Evolutionary conservation across 805 yeast species (phyloP).

Genomic region (Barnettozyma salicaria): DNA sequence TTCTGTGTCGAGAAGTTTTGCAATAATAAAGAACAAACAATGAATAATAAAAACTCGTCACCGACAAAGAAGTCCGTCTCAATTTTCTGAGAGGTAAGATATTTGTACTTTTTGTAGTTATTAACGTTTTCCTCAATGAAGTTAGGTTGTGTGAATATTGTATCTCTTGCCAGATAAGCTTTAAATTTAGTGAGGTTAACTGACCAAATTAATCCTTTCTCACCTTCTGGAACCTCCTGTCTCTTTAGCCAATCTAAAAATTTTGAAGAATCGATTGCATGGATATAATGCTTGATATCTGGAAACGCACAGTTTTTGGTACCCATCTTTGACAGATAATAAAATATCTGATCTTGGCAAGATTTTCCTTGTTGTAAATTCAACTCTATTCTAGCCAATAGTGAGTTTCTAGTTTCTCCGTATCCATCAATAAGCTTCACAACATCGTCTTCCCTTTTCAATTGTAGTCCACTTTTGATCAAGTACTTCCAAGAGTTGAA

Average conservation of each 20-base stretch:
- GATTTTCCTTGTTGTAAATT: conserved; percentile 22
- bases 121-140: conserved; percentile 31
- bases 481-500: conserved; percentile 66
- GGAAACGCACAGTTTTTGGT: conserved; percentile 58
- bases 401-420: conserved; percentile 46
- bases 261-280: conserved; percentile 9
- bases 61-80: conserved; percentile 68
- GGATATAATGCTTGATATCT: conserved; percentile 43
- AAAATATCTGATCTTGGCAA: conserved; percentile 28
- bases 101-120: conserved; percentile 36
- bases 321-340: conserved; percentile 38
- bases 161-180: conserved; percentile 26
- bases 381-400: conserved; percentile 46
- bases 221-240: conserved; percentile 18
- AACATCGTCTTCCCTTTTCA: conserved; percentile 26
- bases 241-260: conserved; percentile 23
- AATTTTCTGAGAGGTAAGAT: conserved; percentile 34
- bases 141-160: conserved; percentile 17
- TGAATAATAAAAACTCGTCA: conserved; percentile 57
- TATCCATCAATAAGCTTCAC: conserved; percentile 30
- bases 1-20: conserved; percentile 22
- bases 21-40: conserved; percentile 35
- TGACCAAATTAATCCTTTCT: conserved; percentile 24
- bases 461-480: conserved; percentile 38
- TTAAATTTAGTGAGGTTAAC: conserved; percentile 46